Evolutionary conservation across 768 basidiomycete species (phyloP).

Genomic region (Pleurotus ostreatus): DNA sequence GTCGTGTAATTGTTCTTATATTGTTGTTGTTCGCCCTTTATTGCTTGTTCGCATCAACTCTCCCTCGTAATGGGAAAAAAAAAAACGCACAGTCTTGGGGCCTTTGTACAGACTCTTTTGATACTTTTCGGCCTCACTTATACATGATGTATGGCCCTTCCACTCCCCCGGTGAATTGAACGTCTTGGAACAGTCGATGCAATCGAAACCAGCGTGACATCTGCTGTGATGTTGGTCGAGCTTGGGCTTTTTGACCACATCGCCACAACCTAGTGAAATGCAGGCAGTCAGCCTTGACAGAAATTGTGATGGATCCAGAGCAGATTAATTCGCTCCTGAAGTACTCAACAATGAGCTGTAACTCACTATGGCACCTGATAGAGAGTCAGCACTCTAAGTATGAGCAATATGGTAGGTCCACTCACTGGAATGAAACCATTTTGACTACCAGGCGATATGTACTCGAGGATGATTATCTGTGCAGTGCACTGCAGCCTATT

Average conservation of each 20-base stretch:
- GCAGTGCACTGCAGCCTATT: too few species aligned
- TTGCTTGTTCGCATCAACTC: not conserved
- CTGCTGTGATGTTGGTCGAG: constrained; percentile 70
- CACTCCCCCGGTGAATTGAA: constrained; percentile 75
- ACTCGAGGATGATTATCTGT: too few species aligned
- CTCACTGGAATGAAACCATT: constrained; percentile 78
- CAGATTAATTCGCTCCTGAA: too few species aligned
- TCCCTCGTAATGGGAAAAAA: not conserved
- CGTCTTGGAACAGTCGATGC: constrained; percentile 85
- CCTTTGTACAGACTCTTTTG: constrained; percentile 85
- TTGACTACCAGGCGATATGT: not conserved
- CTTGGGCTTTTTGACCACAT: constrained; percentile 92
- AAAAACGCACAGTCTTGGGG: constrained; percentile 47
- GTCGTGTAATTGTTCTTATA: constrained; percentile 21
- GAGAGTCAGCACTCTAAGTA: not conserved
- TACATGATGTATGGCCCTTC: constrained; percentile 80
- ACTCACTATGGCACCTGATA: constrained; percentile 67
- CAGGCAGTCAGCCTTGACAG: too few species aligned
- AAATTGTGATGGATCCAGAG: too few species aligned
- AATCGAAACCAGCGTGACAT: constrained; percentile 70
- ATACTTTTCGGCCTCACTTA: constrained; percentile 92
- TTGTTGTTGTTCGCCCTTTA: constrained; percentile 3
- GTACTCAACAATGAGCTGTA: not conserved
- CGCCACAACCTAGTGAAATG: constrained; percentile 56
- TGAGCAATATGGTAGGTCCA: constrained; percentile 10